A percentile compares a stretch with the other conserved stretches of the same genome.
These are phyloP conservation scores for Orbilia brochopaga DNA, from an alignment of 2,329 filamentous ascomycete genomes.

Conservation along the genomic window DNA sequence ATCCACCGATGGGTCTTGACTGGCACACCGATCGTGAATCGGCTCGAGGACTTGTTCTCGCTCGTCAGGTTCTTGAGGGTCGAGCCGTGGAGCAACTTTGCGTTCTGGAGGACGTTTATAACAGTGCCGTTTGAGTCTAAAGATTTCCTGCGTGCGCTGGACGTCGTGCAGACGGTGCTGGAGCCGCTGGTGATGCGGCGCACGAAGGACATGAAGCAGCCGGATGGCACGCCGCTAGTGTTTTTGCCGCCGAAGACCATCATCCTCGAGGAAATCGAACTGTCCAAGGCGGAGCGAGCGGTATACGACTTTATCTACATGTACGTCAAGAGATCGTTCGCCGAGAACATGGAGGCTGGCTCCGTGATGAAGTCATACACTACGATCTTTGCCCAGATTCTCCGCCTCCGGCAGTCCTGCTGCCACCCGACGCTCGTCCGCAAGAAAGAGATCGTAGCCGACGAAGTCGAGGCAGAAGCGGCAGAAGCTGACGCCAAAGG, in stretches of 20 bases:
- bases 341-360: conserved; percentile 84
- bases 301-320: conserved; percentile 91
- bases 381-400: conserved; percentile 94
- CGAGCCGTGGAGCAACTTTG: conserved; percentile 98
- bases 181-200: conserved; percentile 93
- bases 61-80: conserved; percentile 90
- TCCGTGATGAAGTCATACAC: conserved; percentile 95
- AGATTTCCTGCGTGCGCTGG: conserved; percentile 88
- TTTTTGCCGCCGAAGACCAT: conserved; percentile 79
- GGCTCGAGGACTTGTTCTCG: conserved; percentile 91
- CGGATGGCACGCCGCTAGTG: conserved; percentile 80
- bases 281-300: conserved; percentile 82
- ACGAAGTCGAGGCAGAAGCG: conserved; percentile 81
- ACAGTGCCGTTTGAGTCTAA: conserved; percentile 96
- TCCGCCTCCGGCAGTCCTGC: conserved; percentile 89
- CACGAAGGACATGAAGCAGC: conserved; percentile 98
- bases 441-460: conserved; percentile 80
- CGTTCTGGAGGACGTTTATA: conserved; percentile 98
- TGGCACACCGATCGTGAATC: conserved; percentile 95
- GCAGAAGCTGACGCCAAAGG: conserved; percentile 75
- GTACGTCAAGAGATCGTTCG: conserved; percentile 81
- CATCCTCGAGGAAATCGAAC: conserved; percentile 83
- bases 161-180: conserved; percentile 95
- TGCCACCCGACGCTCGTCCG: conserved; percentile 90
- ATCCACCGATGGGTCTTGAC: conserved; percentile 91